Evolutionary conservation across 108 stramenopile genomes (phyloP).

Genomic region (Cyclotella baltica): DNA sequence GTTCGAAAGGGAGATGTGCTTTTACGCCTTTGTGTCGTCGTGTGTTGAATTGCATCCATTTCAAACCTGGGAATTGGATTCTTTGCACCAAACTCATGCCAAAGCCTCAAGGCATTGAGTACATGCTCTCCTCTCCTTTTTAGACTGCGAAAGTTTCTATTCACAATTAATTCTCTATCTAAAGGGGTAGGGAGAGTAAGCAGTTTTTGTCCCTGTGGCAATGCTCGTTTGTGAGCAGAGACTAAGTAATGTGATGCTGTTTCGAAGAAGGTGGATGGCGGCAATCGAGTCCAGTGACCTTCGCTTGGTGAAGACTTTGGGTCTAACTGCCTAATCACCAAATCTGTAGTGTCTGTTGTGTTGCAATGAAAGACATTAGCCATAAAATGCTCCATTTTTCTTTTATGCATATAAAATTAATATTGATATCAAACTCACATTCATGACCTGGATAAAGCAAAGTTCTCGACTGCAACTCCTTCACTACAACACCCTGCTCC

Average conservation of each 20-base stretch:
- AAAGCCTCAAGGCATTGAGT: slow-evolving; percentile 66
- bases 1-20: slow-evolving; percentile 70
- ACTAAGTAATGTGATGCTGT: slow-evolving; percentile 80
- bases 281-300: slow-evolving; percentile 67
- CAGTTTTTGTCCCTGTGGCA: slow-evolving; percentile 73
- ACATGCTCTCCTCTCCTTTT: slow-evolving; percentile 67
- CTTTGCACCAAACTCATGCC: slow-evolving; percentile 69
- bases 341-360: slow-evolving; percentile 62
- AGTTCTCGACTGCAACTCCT: slow-evolving; percentile 35
- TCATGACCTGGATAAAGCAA: slow-evolving; percentile 88
- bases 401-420: no score
- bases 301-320: slow-evolving; percentile 43
- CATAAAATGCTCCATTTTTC: no score
- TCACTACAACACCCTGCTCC: background rate
- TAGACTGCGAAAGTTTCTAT: slow-evolving; percentile 74
- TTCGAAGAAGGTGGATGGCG: slow-evolving; percentile 77
- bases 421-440: slow-evolving; percentile 23
- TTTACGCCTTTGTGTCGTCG: background rate
- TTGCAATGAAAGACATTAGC: background rate
- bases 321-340: slow-evolving; percentile 72
- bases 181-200: slow-evolving; percentile 70
- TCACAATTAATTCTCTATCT: slow-evolving; percentile 67
- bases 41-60: background rate
- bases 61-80: slow-evolving; percentile 10
- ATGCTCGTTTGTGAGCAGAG: slow-evolving; percentile 71